These are phyloP conservation scores for Globisporangium canariense DNA, from an alignment of 352 stramenopile species.

Conservation along the genomic window DNA sequence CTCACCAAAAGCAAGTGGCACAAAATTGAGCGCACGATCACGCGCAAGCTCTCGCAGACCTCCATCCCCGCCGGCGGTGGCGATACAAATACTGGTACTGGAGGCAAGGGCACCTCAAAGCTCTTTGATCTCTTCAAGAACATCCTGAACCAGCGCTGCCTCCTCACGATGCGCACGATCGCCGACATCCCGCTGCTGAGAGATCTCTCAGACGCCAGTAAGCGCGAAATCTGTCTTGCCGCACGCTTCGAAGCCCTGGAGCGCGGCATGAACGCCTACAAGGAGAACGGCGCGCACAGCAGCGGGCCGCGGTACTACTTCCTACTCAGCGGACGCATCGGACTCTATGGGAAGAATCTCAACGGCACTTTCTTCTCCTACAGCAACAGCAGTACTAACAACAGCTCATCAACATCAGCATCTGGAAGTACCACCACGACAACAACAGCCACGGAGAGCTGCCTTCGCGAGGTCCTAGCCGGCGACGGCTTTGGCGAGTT, in stretches of 20 bases:
- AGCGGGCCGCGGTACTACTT: slow-evolving; percentile 40
- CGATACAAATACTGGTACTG: background rate
- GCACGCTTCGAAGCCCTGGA: slow-evolving; percentile 61
- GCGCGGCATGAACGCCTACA: slow-evolving; percentile 41
- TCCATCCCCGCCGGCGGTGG: background rate
- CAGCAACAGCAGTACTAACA: background rate
- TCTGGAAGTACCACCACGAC: background rate
- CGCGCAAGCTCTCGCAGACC: slow-evolving; percentile 10
- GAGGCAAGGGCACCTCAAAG: slow-evolving; percentile 32
- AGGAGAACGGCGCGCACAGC: slow-evolving; percentile 24
- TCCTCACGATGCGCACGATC: slow-evolving; percentile 53
- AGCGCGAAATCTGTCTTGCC: slow-evolving; percentile 42
- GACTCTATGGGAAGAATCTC: slow-evolving; percentile 30
- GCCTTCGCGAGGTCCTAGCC: slow-evolving; percentile 33
- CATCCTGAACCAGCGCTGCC: slow-evolving; percentile 62
- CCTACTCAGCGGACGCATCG: slow-evolving; percentile 42
- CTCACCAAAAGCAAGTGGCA: slow-evolving; percentile 51
- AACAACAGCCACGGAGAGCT: slow-evolving; percentile 15
- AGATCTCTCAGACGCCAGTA: slow-evolving; percentile 32
- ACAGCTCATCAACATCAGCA: background rate
- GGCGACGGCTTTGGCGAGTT: slow-evolving; percentile 65
- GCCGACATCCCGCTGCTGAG: slow-evolving; percentile 44
- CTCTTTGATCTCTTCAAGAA: slow-evolving; percentile 67
- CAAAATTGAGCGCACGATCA: slow-evolving; percentile 34
- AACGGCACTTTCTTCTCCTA: slow-evolving; percentile 17